Base-by-base conservation (phyloP, 371 early-diverging fungal species). In the Zancudomyces culisetae region DNA sequence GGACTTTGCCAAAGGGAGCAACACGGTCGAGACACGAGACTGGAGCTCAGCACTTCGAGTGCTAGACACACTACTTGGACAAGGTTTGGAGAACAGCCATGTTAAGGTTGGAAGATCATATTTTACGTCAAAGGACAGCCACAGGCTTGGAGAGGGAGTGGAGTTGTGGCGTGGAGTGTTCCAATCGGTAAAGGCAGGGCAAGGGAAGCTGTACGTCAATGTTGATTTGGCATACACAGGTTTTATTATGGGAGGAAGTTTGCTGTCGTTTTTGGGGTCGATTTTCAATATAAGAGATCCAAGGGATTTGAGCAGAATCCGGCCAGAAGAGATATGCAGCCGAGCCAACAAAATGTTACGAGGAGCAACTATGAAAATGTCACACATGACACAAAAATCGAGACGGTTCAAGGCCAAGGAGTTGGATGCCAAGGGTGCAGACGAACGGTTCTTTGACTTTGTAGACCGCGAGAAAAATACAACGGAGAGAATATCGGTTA, bases 151-250 rank as follows among this genome's bases (percentile, higher is more conserved):
- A 30, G 81, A 82, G 43, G 90, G 88, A 23, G 71, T 80, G n/a
- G 88, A 87, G 64, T 76, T 87, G 3, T 89, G 91, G 90, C 80
- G 80, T 57, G 95, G 95, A 12, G 87, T 77, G 64, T 87, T 85
- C 55, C 87, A 88, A 58, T 81, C 84, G 23, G 76, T 86, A 21
- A 71, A 82, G 6, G 83, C 90, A 13, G 71, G 81, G 48, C 39
- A 62, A 1, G 81, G 83, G 63, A 70, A 63, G 52, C 67, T 85
- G 61, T 65, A 79, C 49, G 67, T 90, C 45, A 91, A 94, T 60
- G 54, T 90, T 53, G 91, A 91, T 63, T 80, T 87, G 0, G 79
- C 82, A 4, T 84, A 87, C 0, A 85, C 88, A 0, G 81, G 84
- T 1, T 90, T 87, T 64, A 85, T 78, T 53, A 76, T 83, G 55